Conservation (phyloP, 257 asterid genomes). For the Solanum dulcamara region DNA sequence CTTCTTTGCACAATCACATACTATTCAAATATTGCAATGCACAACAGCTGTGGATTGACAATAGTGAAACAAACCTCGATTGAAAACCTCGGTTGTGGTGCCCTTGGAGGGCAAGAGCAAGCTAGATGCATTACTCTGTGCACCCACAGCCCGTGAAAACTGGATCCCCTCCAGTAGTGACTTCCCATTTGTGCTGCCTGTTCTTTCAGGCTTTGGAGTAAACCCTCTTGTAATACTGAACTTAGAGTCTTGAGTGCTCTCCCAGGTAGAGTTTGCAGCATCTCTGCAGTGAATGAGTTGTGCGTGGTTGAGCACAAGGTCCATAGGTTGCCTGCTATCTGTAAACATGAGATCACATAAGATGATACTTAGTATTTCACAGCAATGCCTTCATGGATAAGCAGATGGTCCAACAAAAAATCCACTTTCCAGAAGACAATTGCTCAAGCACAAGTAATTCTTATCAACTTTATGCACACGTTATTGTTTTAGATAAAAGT, state of each 20-base stretch:
- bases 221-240: slow-evolving; percentile 51
- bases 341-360: slow-evolving; percentile 1
- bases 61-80: slow-evolving; percentile 41
- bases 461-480: not conserved
- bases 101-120: slow-evolving; percentile 33
- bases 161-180: slow-evolving; percentile 28
- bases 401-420: not conserved
- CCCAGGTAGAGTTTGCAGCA: slow-evolving; percentile 35
- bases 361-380: not conserved
- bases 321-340: slow-evolving; percentile 57
- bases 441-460: not conserved
- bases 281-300: slow-evolving; percentile 21
- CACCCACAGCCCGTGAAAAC: slow-evolving; percentile 30
- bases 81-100: slow-evolving; percentile 28
- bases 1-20: not conserved
- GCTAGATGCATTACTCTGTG: slow-evolving; percentile 28
- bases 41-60: not conserved
- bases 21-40: not conserved
- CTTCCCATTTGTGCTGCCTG: slow-evolving; percentile 26
- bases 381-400: not conserved
- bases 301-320: slow-evolving; percentile 34
- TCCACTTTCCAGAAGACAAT: not conserved
- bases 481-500: not conserved
- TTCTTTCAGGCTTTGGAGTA: slow-evolving; percentile 27
- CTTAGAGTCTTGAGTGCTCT: slow-evolving; percentile 35